Evolutionary conservation across 78 protist genomes (phyloP), one percentile per base, ranked within the genome.

Genomic region (Dictyostelium citrinum): DNA sequence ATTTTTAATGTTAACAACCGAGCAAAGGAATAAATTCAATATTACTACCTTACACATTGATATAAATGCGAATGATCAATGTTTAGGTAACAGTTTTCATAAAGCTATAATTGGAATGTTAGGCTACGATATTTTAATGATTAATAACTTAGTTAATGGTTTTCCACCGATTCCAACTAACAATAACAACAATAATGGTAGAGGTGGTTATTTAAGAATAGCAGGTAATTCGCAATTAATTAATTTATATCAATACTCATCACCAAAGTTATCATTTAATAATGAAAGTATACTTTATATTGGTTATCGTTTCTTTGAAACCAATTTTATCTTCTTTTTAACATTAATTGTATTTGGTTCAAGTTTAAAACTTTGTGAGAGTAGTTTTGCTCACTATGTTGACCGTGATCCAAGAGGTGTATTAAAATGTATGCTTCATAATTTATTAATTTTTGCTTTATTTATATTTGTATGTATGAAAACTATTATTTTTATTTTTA

Each of bases 31-130:
- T 6, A 76, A 39, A 27, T 85, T 55, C 74, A 85, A 85, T 61
- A 60, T 85, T 12, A 45, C 84, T 5, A 85, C 84, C 16, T 49
- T 58, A 35, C 92, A 77, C 11, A 85, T 85, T 39, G 77, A 74
- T 29, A 49, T 85, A 11, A 76, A 39, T 46, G 79, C 80, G 31
- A 85, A 85, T 29, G 58, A 55, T 20, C 64, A 82, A 12, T 85
- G 92, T 61, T 76, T 85, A n/a, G 92, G 92, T 29, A 74, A 74
- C 17, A 35, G 17, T n/a, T 85, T 58, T 41, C 92, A 85, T 31
- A 39, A 37, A 24, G 29, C 68, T 8, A 64, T 85, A 12, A 11
- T 85, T 8, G 31, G n/a, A 14, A 41, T 85, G 29, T 20, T 85
- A 17, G 92, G 92, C 0, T 85, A 85, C 17, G 92, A 85, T 49